Percentiles rank a stretch among this genome's conserved stretches.
Evolutionary conservation across 78 protist genomes (phyloP).

Genomic region (Pigoraptor vietnamica): DNA sequence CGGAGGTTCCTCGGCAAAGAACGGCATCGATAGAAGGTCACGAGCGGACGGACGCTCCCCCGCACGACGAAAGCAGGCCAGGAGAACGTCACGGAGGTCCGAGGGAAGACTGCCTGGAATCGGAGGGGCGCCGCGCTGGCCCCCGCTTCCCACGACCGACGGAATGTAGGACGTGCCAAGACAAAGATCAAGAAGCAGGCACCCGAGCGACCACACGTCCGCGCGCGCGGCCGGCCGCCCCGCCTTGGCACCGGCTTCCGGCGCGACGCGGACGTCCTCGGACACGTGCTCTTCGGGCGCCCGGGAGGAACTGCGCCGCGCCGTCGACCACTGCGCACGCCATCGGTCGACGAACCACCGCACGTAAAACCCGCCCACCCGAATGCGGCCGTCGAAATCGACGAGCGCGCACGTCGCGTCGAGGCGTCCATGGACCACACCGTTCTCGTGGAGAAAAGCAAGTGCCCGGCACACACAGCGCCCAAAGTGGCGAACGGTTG

Average conservation of each 20-base stretch:
- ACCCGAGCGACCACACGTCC: background rate
- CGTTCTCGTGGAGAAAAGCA: conserved; percentile 3
- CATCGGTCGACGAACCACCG: background rate
- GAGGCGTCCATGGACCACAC: conserved; percentile 3
- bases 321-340: background rate
- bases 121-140: background rate
- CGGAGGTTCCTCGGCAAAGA: background rate
- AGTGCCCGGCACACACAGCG: background rate
- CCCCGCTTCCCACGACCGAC: background rate
- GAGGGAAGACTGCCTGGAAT: background rate
- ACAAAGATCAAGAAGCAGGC: background rate
- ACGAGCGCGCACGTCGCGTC: background rate
- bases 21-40: background rate
- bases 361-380: background rate
- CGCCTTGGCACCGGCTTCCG: background rate
- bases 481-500: conserved; percentile 1
- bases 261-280: background rate
- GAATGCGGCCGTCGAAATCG: background rate
- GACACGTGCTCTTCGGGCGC: background rate
- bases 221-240: background rate
- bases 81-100: background rate
- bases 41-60: background rate
- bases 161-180: background rate
- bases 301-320: background rate
- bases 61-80: background rate